Percentiles rank a stretch among this genome's conserved stretches.
Evolutionary conservation across 805 yeast genomes (phyloP).

Genomic region (Wickerhamomyces strasburgensis): DNA sequence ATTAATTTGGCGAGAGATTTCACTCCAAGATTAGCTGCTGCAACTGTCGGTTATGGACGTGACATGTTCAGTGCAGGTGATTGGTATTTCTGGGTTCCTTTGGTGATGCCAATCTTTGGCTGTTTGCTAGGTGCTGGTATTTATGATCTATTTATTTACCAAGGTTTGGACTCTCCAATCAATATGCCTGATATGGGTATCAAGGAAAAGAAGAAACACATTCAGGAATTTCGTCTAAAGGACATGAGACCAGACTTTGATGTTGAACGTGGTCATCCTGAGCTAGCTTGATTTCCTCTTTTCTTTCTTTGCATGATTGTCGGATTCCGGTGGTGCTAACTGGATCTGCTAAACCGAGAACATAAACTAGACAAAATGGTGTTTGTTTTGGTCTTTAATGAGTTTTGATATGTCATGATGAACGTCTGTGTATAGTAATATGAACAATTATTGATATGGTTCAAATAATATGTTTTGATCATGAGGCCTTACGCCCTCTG

Average conservation of each 20-base stretch:
- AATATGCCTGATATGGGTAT: conserved; percentile 37
- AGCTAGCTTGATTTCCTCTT: neutral
- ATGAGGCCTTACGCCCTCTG: too few relatives aligned
- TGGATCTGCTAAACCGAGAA: too few relatives aligned
- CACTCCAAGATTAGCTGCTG: conserved; percentile 47
- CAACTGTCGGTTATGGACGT: conserved; percentile 41
- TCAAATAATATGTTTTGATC: too few relatives aligned
- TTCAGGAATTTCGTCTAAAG: conserved; percentile 17
- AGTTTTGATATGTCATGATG: neutral
- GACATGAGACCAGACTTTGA: conserved; percentile 23
- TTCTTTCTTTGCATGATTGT: neutral
- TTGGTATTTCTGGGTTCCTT: conserved; percentile 50
- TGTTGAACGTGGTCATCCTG: conserved; percentile 3
- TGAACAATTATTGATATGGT: too few relatives aligned
- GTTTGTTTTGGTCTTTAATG: neutral
- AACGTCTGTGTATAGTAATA: neutral
- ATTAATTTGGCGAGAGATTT: conserved; percentile 51
- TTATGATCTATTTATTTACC: conserved; percentile 47
- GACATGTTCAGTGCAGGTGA: conserved; percentile 35
- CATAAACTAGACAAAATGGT: neutral
- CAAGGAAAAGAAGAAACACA: conserved; percentile 13
- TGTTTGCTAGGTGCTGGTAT: conserved; percentile 42
- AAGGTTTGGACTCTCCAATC: conserved; percentile 48
- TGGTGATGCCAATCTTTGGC: conserved; percentile 46
- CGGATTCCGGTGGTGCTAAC: too few relatives aligned